Percentiles rank a stretch among this genome's conserved stretches.
These are phyloP conservation scores for Diplosphaera chodatii DNA, from an alignment of 139 green algal species.

Conservation along the genomic window DNA sequence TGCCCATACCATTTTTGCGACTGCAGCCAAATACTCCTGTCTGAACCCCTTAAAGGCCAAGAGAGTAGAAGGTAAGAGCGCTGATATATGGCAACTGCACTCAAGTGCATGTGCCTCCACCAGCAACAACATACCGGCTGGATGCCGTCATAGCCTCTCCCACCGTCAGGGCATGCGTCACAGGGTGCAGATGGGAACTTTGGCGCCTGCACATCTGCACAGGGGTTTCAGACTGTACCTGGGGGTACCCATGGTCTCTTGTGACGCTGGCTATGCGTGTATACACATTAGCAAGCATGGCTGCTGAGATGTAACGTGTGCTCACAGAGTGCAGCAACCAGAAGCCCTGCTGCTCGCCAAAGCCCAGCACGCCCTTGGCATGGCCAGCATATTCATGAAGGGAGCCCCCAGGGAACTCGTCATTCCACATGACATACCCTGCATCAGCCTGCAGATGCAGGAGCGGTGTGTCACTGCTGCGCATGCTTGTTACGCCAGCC, in stretches of 20 bases:
- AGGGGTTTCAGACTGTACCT: too few relatives aligned
- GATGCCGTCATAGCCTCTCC: neutral
- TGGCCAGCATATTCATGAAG: slow-evolving; percentile 3
- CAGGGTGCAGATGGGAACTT: neutral
- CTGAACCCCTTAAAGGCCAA: too few relatives aligned
- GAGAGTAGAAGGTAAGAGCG: too few relatives aligned
- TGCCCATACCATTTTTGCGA: slow-evolving; percentile 9
- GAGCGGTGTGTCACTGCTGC: neutral
- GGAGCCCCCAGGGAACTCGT: slow-evolving; percentile 12
- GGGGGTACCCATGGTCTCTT: too few relatives aligned
- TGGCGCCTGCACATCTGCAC: neutral
- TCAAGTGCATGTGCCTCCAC: too few relatives aligned
- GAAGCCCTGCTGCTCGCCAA: neutral
- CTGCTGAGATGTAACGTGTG: too few relatives aligned
- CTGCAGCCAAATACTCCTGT: too few relatives aligned
- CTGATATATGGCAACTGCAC: too few relatives aligned
- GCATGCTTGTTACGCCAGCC: too few relatives aligned
- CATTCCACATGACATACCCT: slow-evolving; percentile 14
- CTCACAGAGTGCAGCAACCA: slow-evolving; percentile 7
- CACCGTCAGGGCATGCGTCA: neutral
- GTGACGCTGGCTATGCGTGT: too few relatives aligned
- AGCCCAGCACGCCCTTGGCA: slow-evolving; percentile 8
- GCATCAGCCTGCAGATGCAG: neutral
- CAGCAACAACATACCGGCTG: neutral
- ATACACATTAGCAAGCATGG: too few relatives aligned